Percentiles rank a stretch among this genome's conserved stretches.
These are phyloP conservation scores for Leucaena leucocephala DNA, from an alignment of 306 rosid species.

Conservation along the genomic window DNA sequence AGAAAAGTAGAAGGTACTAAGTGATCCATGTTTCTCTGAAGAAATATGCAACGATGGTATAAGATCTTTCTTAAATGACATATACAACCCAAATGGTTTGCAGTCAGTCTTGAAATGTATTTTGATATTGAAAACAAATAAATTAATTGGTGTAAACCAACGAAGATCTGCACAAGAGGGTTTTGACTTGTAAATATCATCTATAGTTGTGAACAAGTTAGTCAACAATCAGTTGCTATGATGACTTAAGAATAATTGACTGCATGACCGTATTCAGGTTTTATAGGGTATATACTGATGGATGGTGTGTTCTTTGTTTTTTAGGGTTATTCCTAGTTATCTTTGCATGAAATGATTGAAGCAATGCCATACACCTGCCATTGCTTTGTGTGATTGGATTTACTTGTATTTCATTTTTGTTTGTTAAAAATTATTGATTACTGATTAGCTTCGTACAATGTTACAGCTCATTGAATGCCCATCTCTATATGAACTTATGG, in stretches of 20 bases:
- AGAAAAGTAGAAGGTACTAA: background rate
- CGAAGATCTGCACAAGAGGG: background rate
- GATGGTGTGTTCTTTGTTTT: conserved; percentile 30
- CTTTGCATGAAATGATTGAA: conserved; percentile 11
- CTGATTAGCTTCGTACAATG: conserved; percentile 43
- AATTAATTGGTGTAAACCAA: background rate
- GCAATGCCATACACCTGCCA: conserved; percentile 21
- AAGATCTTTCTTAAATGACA: conserved; percentile 8
- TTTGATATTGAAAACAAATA: conserved; percentile 6
- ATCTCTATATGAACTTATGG: conserved; percentile 84
- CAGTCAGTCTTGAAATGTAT: conserved; percentile 20
- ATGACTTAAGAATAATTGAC: conserved; percentile 22
- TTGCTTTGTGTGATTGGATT: background rate
- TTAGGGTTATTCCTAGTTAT: conserved; percentile 16
- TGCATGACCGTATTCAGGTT: background rate
- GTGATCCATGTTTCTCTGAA: background rate
- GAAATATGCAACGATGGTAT: background rate
- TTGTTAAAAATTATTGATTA: conserved; percentile 29
- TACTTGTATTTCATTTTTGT: background rate
- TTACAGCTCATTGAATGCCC: conserved; percentile 94
- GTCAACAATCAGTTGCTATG: conserved; percentile 13
- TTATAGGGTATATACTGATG: conserved; percentile 16
- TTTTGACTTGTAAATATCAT: conserved; percentile 17
- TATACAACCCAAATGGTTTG: conserved; percentile 11
- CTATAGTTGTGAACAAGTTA: conserved; percentile 4